Conservation (phyloP, 2,329 filamentous ascomycete genomes). For the Alternaria panax region DNA sequence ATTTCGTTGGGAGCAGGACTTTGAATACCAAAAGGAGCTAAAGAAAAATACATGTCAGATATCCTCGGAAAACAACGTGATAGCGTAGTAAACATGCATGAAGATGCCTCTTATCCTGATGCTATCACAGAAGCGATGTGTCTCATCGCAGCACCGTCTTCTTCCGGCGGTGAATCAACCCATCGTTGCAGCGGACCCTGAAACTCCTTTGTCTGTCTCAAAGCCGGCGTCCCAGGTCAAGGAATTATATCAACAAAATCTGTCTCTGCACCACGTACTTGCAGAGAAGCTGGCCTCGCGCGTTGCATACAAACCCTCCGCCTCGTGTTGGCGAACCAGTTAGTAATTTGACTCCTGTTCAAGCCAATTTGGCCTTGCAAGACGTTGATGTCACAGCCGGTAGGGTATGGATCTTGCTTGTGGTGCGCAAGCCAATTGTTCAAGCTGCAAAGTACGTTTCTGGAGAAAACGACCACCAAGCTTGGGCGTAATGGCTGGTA, state of each 20-base stretch:
- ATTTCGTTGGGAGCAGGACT: neutral
- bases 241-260: neutral
- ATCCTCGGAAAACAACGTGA: neutral
- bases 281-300: neutral
- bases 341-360: neutral
- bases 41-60: fast-evolving
- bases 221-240: neutral
- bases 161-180: neutral
- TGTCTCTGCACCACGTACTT: neutral
- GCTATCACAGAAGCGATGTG: neutral
- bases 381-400: neutral
- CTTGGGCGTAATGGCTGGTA: neutral
- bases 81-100: neutral
- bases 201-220: neutral
- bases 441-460: neutral
- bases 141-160: neutral
- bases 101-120: neutral
- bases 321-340: neutral
- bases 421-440: neutral
- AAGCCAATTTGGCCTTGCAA: neutral
- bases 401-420: neutral
- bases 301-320: neutral
- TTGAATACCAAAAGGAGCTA: neutral
- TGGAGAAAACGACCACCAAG: neutral
- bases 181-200: neutral